Evolutionary conservation across 768 basidiomycete genomes (phyloP), one percentile per base, ranked within the genome.

Genomic region (Trametes gibbosa): DNA sequence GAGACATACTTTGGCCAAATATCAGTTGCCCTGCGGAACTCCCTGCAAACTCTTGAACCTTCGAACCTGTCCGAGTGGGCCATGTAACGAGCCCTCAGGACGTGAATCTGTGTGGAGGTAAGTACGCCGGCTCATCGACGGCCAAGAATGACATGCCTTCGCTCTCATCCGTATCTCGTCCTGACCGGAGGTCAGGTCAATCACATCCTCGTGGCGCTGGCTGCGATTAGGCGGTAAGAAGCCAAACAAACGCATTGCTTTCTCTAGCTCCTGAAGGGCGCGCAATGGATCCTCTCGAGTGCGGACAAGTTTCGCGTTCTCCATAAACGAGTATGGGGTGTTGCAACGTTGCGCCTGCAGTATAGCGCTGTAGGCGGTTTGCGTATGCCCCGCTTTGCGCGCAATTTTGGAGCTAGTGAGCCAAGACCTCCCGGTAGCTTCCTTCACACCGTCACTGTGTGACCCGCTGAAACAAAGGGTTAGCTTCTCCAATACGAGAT

Each of bases 321-420:
- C 91, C 50, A 98, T 79, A 74, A 95, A 97, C 17, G 87, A 83
- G 68, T 88, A 94, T 0, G 81, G 81, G 0, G 85, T 81, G 21
- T 84, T 79, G 62, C 77, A 79, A 66, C 92, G 87, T 56, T 86
- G 83, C 0, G 95, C 93, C 73, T 99, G 97, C 0, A 99, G 80
- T 63, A 90, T 84, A 6, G 97, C 95, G 67, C 92, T 97, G 70
- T 98, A 99, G 2, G 97, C 94, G 0, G 96, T 98, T 75, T 98
- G 96, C 79, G 85, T 87, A 70, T 98, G 95, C 0, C 92, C 90
- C 3, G 95, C 91, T 70, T 98, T 99, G 34, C 97, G 79, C 34
- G 97, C 97, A 56, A 95, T 94, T 70, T 95, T 98, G n/a, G 95
- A 89, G 59, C 89, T 98, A 25, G 84, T 79, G 13, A 98, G 80